Percentiles rank a stretch among this genome's conserved stretches.
Conservation (phyloP, 2,329 filamentous ascomycete genomes). For the Xylaria sp. region DNA sequence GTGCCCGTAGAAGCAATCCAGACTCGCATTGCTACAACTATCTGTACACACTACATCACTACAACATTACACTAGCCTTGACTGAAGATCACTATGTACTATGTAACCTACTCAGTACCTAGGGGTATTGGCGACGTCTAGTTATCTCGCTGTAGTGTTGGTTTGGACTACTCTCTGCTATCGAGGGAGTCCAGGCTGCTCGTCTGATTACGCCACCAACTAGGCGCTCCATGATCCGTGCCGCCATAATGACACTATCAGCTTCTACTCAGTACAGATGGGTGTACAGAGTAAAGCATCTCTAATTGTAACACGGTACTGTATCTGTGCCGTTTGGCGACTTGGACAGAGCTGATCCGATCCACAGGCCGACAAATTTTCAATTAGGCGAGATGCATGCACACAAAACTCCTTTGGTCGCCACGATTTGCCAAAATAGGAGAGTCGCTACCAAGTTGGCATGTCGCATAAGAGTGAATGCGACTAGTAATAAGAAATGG, state of each 20-base stretch:
- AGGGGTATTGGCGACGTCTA: too few relatives aligned
- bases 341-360: constrained; percentile 5
- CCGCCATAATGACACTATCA: neutral
- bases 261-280: neutral
- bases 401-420: constrained; percentile 28
- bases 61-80: constrained; percentile 24
- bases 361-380: constrained; percentile 19
- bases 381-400: constrained; percentile 24
- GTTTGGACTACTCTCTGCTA: too few relatives aligned
- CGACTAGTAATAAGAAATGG: constrained; percentile 16
- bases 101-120: constrained; percentile 24
- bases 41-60: too few relatives aligned
- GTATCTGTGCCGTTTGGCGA: neutral
- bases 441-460: constrained; percentile 23
- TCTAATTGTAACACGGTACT: neutral
- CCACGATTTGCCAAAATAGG: constrained; percentile 22
- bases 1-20: constrained; percentile 18
- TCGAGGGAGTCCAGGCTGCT: constrained; percentile 3
- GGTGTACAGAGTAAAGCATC: neutral
- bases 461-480: constrained; percentile 22
- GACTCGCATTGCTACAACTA: constrained; percentile 11
- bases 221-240: neutral
- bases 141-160: too few relatives aligned
- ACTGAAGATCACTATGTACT: constrained; percentile 20
- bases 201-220: constrained; percentile 20